These are phyloP conservation scores for Protomyces pachydermus DNA, from an alignment of 1,139 yeast species.

Conservation along the genomic window DNA sequence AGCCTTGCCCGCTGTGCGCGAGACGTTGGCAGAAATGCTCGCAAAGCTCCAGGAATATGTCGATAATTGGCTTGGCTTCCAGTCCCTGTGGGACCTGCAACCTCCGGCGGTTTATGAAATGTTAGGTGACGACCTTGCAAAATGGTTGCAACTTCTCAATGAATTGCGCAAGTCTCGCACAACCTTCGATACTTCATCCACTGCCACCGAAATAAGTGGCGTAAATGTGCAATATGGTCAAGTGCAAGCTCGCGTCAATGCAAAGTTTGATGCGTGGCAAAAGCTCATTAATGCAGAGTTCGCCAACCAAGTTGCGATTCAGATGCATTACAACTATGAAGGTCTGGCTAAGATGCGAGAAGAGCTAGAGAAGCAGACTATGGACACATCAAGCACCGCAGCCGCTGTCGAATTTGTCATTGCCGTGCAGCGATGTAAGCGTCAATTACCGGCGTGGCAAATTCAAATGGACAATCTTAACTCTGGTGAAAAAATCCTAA, in stretches of 20 bases:
- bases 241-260: constrained; percentile 52
- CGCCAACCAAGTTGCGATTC: constrained; percentile 40
- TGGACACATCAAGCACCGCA: constrained; percentile 42
- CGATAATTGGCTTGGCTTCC: constrained; percentile 53
- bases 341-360: constrained; percentile 38
- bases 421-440: constrained; percentile 38
- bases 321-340: constrained; percentile 37
- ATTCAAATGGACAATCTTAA: constrained; percentile 37
- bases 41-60: constrained; percentile 38
- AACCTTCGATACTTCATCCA: constrained; percentile 52
- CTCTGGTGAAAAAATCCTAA: constrained; percentile 47
- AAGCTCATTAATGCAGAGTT: constrained; percentile 47
- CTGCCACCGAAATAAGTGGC: constrained; percentile 43
- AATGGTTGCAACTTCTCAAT: constrained; percentile 50
- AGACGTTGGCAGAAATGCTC: constrained; percentile 36
- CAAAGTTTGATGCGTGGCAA: constrained; percentile 59
- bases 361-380: constrained; percentile 39
- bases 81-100: constrained; percentile 56
- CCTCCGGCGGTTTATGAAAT: constrained; percentile 39
- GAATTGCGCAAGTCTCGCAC: constrained; percentile 48
- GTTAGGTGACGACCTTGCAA: constrained; percentile 42
- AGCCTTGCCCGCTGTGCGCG: constrained; percentile 32
- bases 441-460: constrained; percentile 40
- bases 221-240: constrained; percentile 47
- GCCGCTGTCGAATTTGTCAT: constrained; percentile 42